Percentiles rank a stretch among this genome's conserved stretches.
Conservation (phyloP, 2,329 filamentous ascomycete species). For the Hypoxylon sp. region DNA sequence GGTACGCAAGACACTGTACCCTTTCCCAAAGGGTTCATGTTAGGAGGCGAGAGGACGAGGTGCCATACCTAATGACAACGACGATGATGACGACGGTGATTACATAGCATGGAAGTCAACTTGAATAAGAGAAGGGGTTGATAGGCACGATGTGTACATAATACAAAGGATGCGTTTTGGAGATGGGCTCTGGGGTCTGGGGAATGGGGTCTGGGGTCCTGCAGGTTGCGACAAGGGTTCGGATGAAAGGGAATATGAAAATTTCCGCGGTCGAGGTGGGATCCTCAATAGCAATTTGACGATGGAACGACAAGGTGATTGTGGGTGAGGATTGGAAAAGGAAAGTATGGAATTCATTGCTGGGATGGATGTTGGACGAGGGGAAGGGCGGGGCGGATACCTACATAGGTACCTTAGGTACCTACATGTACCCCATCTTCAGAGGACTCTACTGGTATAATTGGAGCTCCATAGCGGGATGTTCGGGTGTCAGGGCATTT, state of each 20-base stretch:
- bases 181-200: constrained; percentile 41
- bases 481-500: too few relatives aligned
- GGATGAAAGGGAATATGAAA: constrained; percentile 44
- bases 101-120: constrained; percentile 14
- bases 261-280: constrained; percentile 35
- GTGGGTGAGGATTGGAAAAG: constrained; percentile 11
- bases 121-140: constrained; percentile 3
- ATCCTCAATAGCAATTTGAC: constrained; percentile 29
- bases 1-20: not conserved
- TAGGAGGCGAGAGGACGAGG: not conserved
- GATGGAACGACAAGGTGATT: constrained; percentile 8
- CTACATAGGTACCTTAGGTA: too few relatives aligned
- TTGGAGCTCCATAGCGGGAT: constrained; percentile 16
- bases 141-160: constrained; percentile 5
- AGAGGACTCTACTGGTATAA: too few relatives aligned
- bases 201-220: constrained; percentile 40
- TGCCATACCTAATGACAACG: constrained; percentile 1
- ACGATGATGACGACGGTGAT: constrained; percentile 5
- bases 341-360: not conserved
- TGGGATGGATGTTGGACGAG: constrained; percentile 14
- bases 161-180: constrained; percentile 27
- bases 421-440: too few relatives aligned
- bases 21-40: not conserved
- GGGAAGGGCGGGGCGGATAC: too few relatives aligned
- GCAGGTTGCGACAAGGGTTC: constrained; percentile 33